phyloP scores from a whole-genome alignment of 1,284 basidiomycete species.

The Ganoderma lingzhi region DNA sequence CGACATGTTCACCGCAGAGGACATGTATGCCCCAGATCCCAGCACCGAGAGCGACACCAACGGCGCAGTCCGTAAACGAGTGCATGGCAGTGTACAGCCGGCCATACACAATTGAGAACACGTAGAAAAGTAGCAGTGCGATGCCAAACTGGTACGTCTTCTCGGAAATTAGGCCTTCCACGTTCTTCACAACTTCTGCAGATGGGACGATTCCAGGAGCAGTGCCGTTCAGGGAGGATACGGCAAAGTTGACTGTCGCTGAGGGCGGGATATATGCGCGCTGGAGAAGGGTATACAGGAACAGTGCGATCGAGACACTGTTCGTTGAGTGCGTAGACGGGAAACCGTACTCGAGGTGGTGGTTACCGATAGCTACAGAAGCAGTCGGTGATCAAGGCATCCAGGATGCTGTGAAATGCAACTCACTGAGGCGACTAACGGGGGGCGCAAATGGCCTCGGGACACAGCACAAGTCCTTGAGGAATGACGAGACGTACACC shows the following conservation, averaged over 20 bases:
- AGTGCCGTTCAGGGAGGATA: neutral
- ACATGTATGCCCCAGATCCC: slow-evolving; percentile 69
- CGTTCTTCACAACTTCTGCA: slow-evolving; percentile 13
- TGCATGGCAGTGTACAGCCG: slow-evolving; percentile 95
- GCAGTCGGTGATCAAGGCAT: neutral
- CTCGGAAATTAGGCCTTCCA: slow-evolving; percentile 48
- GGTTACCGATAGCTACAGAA: slow-evolving; percentile 78
- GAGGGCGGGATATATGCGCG: slow-evolving; percentile 49
- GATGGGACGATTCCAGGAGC: slow-evolving; percentile 7
- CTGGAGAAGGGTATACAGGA: slow-evolving; percentile 69
- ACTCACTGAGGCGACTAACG: slow-evolving; percentile 84
- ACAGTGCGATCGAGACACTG: slow-evolving; percentile 87
- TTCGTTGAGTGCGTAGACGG: slow-evolving; percentile 97
- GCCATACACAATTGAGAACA: slow-evolving; percentile 86
- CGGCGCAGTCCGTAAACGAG: slow-evolving; percentile 79
- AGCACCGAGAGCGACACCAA: slow-evolving; percentile 73
- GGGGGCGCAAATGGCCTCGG: slow-evolving; percentile 93
- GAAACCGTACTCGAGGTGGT: slow-evolving; percentile 93
- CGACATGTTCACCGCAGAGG: slow-evolving; percentile 47
- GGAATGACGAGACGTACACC: slow-evolving; percentile 84
- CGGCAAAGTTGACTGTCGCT: slow-evolving; percentile 3
- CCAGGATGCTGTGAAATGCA: neutral
- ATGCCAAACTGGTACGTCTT: slow-evolving; percentile 53
- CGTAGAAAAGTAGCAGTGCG: slow-evolving; percentile 65
- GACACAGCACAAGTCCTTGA: slow-evolving; percentile 92